Evolutionary conservation across 2,329 filamentous ascomycete species (phyloP).

Genomic region (Zarea fungicola): DNA sequence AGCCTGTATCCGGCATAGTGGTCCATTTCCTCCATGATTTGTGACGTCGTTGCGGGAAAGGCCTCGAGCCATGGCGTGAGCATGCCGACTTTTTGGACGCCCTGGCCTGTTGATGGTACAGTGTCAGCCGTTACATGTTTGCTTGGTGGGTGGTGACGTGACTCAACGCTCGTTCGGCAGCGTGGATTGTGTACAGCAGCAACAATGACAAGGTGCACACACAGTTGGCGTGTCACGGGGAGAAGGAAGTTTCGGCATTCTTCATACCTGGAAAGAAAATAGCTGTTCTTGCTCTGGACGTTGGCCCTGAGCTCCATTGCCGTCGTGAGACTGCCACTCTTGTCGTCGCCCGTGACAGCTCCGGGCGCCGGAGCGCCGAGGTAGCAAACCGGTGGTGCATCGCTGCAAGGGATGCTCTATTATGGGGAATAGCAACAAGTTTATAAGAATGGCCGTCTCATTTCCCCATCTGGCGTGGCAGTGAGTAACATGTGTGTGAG

Average conservation of each 20-base stretch:
- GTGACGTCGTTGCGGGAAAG: slow-evolving; percentile 71
- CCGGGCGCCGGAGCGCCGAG: slow-evolving; percentile 24
- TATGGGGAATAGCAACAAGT: neutral
- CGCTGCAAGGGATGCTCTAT: neutral
- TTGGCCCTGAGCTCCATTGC: slow-evolving; percentile 27
- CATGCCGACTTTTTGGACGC: slow-evolving; percentile 87
- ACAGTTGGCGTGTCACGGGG: too few species aligned
- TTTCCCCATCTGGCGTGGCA: slow-evolving; percentile 5
- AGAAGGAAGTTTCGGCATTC: too few species aligned
- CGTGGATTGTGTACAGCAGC: too few species aligned
- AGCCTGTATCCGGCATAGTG: slow-evolving; percentile 67
- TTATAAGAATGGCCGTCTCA: slow-evolving; percentile 11
- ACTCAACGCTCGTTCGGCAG: neutral
- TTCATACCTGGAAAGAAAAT: slow-evolving; percentile 54
- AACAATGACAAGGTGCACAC: too few species aligned
- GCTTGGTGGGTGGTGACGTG: neutral
- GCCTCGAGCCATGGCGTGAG: slow-evolving; percentile 77
- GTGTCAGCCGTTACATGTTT: neutral
- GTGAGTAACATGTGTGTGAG: slow-evolving; percentile 6
- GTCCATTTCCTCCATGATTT: slow-evolving; percentile 84
- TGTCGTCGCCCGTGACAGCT: slow-evolving; percentile 18
- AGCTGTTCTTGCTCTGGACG: slow-evolving; percentile 44
- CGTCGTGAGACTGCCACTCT: slow-evolving; percentile 15
- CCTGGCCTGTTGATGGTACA: slow-evolving; percentile 57
- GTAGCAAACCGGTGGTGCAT: slow-evolving; percentile 21